These are phyloP conservation scores for Tetrahymena malaccensis DNA, from an alignment of 73 alveolate genomes.

Conservation along the genomic window DNA sequence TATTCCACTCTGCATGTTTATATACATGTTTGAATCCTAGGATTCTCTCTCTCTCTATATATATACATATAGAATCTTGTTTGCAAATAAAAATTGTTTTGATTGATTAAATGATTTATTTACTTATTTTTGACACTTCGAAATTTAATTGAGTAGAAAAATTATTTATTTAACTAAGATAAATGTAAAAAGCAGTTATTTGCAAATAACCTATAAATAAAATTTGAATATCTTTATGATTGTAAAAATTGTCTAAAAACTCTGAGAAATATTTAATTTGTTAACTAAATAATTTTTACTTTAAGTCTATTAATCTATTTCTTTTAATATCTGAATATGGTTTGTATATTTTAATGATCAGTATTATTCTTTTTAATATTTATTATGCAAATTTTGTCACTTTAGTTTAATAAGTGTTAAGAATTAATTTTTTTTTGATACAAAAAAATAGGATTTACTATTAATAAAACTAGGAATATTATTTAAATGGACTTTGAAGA, in stretches of 20 bases:
- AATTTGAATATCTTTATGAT: too few relatives aligned
- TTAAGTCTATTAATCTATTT: not conserved
- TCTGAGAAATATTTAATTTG: not conserved
- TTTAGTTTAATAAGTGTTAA: too few relatives aligned
- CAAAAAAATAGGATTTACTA: not conserved
- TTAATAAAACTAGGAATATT: not conserved
- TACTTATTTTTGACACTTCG: too few relatives aligned
- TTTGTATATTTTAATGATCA: not conserved
- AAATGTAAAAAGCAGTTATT: not conserved
- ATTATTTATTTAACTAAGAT: too few relatives aligned
- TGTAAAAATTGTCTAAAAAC: not conserved
- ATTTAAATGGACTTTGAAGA: not conserved
- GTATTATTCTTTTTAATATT: not conserved
- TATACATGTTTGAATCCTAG: too few relatives aligned
- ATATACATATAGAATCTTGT: too few relatives aligned
- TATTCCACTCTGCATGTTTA: too few relatives aligned
- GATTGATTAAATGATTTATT: too few relatives aligned
- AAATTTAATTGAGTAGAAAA: not conserved
- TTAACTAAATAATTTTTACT: too few relatives aligned
- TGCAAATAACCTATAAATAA: not conserved
- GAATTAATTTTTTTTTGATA: not conserved
- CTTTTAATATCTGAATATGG: not conserved
- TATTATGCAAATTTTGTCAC: not conserved
- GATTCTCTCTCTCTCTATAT: too few relatives aligned
- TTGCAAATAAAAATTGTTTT: too few relatives aligned